Percentiles rank a stretch among this genome's conserved stretches.
These are phyloP conservation scores for Epichloe gansuensis DNA, from an alignment of 2,329 filamentous ascomycete genomes.

Conservation along the genomic window DNA sequence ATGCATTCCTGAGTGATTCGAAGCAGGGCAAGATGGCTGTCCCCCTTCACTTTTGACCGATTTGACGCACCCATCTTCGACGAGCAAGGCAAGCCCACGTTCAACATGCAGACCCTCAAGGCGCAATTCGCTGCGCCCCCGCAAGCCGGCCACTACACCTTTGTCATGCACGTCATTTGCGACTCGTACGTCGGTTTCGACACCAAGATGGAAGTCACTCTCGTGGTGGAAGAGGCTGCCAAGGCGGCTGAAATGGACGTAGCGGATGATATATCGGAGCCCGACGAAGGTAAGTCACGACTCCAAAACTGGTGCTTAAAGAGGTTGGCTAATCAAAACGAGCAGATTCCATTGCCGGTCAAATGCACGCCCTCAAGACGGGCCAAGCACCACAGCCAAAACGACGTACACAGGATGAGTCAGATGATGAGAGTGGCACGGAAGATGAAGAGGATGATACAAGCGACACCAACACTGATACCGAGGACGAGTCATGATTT, in stretches of 20 bases:
- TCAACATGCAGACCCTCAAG: conserved; percentile 90
- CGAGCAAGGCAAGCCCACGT: conserved; percentile 73
- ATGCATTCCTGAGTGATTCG: conserved; percentile 86
- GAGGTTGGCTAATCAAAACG: not conserved
- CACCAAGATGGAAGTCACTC: conserved; percentile 77
- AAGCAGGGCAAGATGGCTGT: conserved; percentile 95
- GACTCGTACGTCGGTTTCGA: conserved; percentile 95
- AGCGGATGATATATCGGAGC: conserved; percentile 94
- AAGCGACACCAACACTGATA: conserved; percentile 57
- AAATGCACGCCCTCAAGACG: conserved; percentile 79
- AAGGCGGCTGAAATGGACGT: conserved; percentile 70
- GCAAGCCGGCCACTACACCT: conserved; percentile 84
- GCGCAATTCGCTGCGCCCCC: conserved; percentile 94
- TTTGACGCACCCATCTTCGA: conserved; percentile 86
- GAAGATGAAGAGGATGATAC: conserved; percentile 54
- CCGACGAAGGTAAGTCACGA: conserved; percentile 72
- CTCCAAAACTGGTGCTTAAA: not conserved
- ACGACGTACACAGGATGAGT: conserved; percentile 45
- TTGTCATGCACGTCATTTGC: conserved; percentile 85
- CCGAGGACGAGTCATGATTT: conserved; percentile 45
- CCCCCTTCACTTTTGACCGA: conserved; percentile 85
- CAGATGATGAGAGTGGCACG: conserved; percentile 72
- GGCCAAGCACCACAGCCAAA: conserved; percentile 48
- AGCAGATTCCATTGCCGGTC: conserved; percentile 77
- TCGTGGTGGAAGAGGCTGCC: conserved; percentile 78